phyloP scores from a whole-genome alignment of 306 rosid genomes.

The Gleditsia sinensis region DNA sequence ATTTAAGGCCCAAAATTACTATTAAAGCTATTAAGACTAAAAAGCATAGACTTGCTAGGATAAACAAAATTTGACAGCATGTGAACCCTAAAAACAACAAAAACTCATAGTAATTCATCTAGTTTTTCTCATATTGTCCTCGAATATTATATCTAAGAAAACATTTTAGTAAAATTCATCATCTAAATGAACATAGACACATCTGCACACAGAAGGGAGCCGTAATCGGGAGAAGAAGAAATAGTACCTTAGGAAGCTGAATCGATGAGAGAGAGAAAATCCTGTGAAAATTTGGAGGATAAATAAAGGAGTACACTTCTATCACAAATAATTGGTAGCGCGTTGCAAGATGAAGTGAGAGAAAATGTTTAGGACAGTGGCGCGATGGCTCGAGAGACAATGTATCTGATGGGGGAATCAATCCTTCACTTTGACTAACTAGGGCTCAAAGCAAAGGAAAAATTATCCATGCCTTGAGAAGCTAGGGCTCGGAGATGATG shows the following conservation, averaged over 20 bases:
- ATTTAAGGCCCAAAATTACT: too few species aligned
- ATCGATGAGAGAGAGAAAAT: not conserved
- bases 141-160: not conserved
- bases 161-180: not conserved
- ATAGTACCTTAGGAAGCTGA: not conserved
- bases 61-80: not conserved
- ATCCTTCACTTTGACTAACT: too few species aligned
- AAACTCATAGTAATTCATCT: not conserved
- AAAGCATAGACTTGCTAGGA: too few species aligned
- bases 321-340: too few species aligned
- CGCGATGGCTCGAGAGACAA: too few species aligned
- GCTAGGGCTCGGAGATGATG: too few species aligned
- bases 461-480: too few species aligned
- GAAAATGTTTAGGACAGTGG: too few species aligned
- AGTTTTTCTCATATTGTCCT: not conserved
- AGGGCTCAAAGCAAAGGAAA: too few species aligned
- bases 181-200: not conserved
- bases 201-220: not conserved
- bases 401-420: too few species aligned
- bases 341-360: too few species aligned
- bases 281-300: not conserved
- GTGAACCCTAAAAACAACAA: not conserved
- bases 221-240: not conserved
- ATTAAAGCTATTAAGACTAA: too few species aligned
- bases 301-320: not conserved